Evolutionary conservation across 164 flowering plant genomes (phyloP).

Genomic region (Malania oleifera): DNA sequence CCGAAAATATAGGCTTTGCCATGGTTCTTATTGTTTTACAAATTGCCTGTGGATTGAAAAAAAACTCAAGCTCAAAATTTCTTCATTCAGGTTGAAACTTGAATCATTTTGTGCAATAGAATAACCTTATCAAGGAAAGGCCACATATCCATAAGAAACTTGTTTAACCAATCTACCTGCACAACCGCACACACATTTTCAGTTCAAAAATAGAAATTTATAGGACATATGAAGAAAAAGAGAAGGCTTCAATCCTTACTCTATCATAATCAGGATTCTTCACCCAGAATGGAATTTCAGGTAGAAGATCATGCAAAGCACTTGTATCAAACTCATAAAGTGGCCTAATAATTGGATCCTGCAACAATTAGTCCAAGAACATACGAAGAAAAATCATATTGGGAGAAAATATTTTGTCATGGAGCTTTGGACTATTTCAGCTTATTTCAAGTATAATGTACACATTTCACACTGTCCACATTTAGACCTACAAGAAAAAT

Average conservation of each 20-base stretch:
- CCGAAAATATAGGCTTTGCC: constrained; percentile 49
- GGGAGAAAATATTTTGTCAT: too few relatives aligned
- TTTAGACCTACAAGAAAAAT: too few relatives aligned
- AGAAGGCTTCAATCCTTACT: constrained; percentile 28
- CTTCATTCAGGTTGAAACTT: not conserved
- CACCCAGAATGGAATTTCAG: constrained; percentile 76
- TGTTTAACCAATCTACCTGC: constrained; percentile 94
- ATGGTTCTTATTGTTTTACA: constrained; percentile 45
- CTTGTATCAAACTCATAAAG: constrained; percentile 42
- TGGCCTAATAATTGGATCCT: constrained; percentile 59
- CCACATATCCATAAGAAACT: constrained; percentile 63
- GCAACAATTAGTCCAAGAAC: constrained; percentile 5
- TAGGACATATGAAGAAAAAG: not conserved
- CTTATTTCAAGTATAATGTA: too few relatives aligned
- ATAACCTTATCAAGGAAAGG: constrained; percentile 68
- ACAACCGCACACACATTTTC: not conserved
- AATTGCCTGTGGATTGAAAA: constrained; percentile 43
- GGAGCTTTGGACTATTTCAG: too few relatives aligned
- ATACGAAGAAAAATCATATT: not conserved
- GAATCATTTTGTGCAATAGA: not conserved
- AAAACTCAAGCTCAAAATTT: not conserved
- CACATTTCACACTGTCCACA: too few relatives aligned
- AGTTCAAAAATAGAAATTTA: not conserved
- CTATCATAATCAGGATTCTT: constrained; percentile 79
- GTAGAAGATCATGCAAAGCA: constrained; percentile 42